Evolutionary conservation across 345 rosid genomes (phyloP).

Genomic region (Barbarea vulgaris): DNA sequence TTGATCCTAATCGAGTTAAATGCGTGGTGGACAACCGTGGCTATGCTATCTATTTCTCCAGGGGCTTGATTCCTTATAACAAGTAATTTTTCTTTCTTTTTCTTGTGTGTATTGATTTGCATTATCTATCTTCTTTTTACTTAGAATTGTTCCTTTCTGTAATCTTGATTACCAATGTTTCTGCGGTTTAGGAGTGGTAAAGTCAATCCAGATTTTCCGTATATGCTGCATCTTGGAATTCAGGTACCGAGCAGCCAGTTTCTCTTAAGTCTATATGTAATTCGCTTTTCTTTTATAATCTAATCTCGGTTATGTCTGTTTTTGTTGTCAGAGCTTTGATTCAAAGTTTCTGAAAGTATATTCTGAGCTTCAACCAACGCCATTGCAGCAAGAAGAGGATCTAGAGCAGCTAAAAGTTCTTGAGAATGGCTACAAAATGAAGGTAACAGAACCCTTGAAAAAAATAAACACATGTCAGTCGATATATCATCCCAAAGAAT

Average conservation of each 20-base stretch:
- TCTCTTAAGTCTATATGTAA: not conserved
- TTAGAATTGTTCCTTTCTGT: not conserved
- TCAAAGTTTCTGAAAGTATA: constrained; percentile 80
- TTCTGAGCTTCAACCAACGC: constrained; percentile 82
- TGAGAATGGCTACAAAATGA: constrained; percentile 96
- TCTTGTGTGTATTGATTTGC: not conserved
- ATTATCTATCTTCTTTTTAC: not conserved
- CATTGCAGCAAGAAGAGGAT: constrained; percentile 92
- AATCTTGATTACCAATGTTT: not conserved
- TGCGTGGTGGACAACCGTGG: constrained; percentile 81
- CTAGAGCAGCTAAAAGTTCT: constrained; percentile 97
- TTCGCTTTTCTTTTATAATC: not conserved
- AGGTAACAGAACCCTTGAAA: constrained; percentile 48
- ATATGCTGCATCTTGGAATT: constrained; percentile 96
- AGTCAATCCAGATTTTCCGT: constrained; percentile 78
- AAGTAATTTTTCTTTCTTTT: constrained; percentile 46
- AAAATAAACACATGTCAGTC: not conserved
- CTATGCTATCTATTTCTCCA: constrained; percentile 87
- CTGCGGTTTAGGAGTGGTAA: constrained; percentile 66
- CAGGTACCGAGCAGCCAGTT: constrained; percentile 56
- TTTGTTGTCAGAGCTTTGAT: constrained; percentile 73
- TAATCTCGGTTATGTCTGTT: not conserved
- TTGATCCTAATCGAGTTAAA: constrained; percentile 92
- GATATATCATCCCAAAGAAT: constrained; percentile 1
- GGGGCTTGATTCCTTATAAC: constrained; percentile 91